Conservation (phyloP, 1,284 basidiomycete species). For the Rhizopogon hawkerae region DNA sequence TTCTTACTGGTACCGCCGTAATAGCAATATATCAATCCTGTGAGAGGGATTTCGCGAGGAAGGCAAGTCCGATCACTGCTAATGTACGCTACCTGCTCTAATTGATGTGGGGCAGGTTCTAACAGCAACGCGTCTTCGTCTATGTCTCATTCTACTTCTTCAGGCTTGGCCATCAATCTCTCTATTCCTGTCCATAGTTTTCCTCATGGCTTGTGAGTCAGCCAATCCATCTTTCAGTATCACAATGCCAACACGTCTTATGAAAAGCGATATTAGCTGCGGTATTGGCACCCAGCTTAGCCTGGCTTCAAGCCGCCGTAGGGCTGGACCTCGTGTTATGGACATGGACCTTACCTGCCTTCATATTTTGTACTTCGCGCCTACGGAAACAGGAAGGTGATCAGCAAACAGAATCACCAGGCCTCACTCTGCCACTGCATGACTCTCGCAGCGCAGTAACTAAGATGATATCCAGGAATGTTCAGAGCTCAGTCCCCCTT, state of each 20-base stretch:
- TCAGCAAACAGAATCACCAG: background rate
- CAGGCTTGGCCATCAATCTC: background rate
- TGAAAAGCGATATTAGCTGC: background rate
- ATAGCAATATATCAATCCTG: background rate
- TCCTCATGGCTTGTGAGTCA: background rate
- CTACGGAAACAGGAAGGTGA: background rate
- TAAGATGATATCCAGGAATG: background rate
- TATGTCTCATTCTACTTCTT: constrained; percentile 1
- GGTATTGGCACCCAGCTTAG: background rate
- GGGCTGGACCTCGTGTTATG: background rate
- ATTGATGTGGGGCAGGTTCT: background rate
- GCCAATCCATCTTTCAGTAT: too few species aligned
- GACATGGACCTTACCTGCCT: background rate
- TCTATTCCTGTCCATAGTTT: background rate
- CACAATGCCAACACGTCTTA: background rate
- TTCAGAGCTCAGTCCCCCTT: background rate
- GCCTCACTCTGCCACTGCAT: background rate
- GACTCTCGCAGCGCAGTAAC: background rate
- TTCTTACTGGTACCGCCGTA: background rate
- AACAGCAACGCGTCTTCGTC: background rate
- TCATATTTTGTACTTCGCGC: background rate
- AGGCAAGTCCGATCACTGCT: background rate
- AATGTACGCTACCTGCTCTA: background rate
- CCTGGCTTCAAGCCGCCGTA: background rate
- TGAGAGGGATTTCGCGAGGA: background rate